Base-by-base conservation (phyloP, 2,329 filamentous ascomycete species). In the Cytospora piceae region DNA sequence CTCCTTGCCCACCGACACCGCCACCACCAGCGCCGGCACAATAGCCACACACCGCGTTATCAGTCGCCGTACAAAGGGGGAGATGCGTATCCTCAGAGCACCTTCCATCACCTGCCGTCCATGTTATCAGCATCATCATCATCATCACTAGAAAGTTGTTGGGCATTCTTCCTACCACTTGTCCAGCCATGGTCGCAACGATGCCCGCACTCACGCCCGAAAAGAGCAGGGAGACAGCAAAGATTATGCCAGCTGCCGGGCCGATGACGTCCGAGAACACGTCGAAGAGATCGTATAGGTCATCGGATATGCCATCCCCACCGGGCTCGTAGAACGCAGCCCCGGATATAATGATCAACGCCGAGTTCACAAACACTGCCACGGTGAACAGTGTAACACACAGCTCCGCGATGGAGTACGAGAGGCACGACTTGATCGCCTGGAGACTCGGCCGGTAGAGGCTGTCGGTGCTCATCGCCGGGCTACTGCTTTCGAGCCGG, bases 291-390 rank as follows among this genome's bases (percentile, higher is more conserved):
- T 83, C 76, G 76, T 96, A 88, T 68, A 96, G 94, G 27, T 87
- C 87, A 14, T 49, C 46, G 72, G 94, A 95, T 4, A 90, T 91
- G 51, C 87, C 80, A 14, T 82, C 79, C 1, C 90, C 89, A 1
- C 84, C 82, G 0, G 81, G 74, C 46, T 84, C 83, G 9, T 83
- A 78, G 71, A 89, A 92, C 0, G 96, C 83, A 0, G 90, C 88
- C 27, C 92, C 92, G 0, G 92, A 88, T 20, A 92, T 88, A 69
- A 93, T 91, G 22, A 94, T 82, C 70, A 94, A 93, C 11, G 90
- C 83, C 61, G 87, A 90, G 78, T 94, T 94, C 69, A 93, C 89
- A 71, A 94, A 94, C 5, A 93, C 82, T 0, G 91, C 91, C 74
- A 93, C 93, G 0, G 90, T 91, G 74, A 92, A 91, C 27, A 94